Evolutionary conservation across 306 rosid genomes (phyloP).

Genomic region (Argentina anserina): DNA sequence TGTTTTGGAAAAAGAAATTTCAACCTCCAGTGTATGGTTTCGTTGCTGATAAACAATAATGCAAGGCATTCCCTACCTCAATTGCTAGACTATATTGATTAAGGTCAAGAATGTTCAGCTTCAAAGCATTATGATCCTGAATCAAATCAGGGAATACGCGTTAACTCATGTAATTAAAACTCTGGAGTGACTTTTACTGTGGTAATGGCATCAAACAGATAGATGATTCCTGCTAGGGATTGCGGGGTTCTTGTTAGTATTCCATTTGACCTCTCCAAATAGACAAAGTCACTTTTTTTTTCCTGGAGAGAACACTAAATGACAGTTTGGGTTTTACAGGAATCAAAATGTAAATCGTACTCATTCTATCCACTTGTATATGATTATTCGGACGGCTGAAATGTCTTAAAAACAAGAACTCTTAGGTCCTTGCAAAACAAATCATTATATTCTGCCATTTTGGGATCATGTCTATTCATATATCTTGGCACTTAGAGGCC

Average conservation of each 20-base stretch:
- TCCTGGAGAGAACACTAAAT: no score
- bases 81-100: not conserved
- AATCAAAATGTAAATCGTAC: not conserved
- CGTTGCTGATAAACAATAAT: not conserved
- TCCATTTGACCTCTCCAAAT: not conserved
- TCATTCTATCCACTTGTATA: not conserved
- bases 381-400: conserved; percentile 1
- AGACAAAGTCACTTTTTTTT: no score
- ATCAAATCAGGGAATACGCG: not conserved
- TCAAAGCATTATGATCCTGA: not conserved
- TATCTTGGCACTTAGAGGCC: not conserved
- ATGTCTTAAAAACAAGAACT: not conserved
- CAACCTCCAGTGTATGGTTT: not conserved
- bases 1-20: not conserved
- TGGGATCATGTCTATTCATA: not conserved
- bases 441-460: not conserved
- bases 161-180: no score
- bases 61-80: not conserved
- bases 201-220: not conserved
- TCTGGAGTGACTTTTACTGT: not conserved
- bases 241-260: not conserved
- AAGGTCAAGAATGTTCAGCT: not conserved
- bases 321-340: not conserved
- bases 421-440: not conserved
- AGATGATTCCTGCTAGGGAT: not conserved